Conservation (phyloP, 352 stramenopile genomes). For the Hyaloperonospora brassicae region DNA sequence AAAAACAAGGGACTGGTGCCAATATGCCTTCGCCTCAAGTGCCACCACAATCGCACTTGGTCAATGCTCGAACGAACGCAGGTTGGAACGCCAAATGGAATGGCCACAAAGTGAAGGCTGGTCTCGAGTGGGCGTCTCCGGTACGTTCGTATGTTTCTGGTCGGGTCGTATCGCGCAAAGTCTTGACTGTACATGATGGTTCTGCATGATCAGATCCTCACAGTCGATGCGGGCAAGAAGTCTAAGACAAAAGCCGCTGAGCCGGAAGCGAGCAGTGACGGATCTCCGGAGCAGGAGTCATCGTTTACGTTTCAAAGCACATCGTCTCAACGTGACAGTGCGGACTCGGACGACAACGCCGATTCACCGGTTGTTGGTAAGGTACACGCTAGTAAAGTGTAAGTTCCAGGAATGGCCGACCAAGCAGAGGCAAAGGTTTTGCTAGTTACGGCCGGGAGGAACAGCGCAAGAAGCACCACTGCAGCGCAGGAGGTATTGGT, state of each 20-base stretch:
- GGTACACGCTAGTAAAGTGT: too few relatives aligned
- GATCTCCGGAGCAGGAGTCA: too few relatives aligned
- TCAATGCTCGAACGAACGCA: conserved; percentile 73
- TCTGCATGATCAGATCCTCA: conserved; percentile 28
- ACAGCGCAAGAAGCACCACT: conserved; percentile 61
- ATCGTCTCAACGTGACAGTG: too few relatives aligned
- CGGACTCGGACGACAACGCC: too few relatives aligned
- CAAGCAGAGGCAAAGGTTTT: conserved; percentile 81
- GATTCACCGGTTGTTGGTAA: too few relatives aligned
- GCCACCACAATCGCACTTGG: conserved; percentile 70
- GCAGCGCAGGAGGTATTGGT: conserved; percentile 56
- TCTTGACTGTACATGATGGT: not conserved
- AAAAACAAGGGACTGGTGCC: conserved; percentile 34
- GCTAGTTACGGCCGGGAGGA: conserved; percentile 68
- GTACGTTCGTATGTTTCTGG: conserved; percentile 21
- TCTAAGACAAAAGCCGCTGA: not conserved
- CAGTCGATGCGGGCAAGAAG: conserved; percentile 13
- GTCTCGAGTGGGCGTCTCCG: conserved; percentile 58
- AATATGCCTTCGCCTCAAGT: conserved; percentile 52
- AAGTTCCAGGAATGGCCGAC: conserved; percentile 66
- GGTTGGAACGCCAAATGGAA: conserved; percentile 60
- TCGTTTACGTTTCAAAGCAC: too few relatives aligned
- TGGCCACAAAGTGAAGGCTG: conserved; percentile 48
- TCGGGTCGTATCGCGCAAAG: not conserved
- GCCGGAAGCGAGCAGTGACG: not conserved